A percentile compares a stretch with the other conserved stretches of the same genome.
Conservation (phyloP, 2,329 filamentous ascomycete genomes). For the Nigrospora sphaerica region DNA sequence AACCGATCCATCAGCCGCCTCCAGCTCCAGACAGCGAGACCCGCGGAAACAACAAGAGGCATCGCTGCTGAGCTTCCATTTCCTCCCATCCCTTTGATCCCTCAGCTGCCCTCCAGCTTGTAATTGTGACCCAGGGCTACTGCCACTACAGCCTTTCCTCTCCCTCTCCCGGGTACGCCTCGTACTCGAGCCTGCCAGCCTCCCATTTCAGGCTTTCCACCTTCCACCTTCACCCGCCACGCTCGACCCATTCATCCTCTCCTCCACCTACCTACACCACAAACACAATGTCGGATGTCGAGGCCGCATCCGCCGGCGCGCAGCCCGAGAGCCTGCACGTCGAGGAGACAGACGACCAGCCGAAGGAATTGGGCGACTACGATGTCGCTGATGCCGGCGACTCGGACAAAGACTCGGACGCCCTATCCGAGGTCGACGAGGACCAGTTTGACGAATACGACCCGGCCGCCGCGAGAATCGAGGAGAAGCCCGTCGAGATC, state of each 20-base stretch:
- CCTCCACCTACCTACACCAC: not conserved
- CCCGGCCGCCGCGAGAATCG: conserved; percentile 54
- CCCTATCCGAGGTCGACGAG: conserved; percentile 62
- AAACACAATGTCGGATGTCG: conserved; percentile 36
- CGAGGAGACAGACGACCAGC: conserved; percentile 15
- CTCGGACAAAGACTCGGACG: conserved; percentile 50
- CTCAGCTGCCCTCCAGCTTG: too few species aligned
- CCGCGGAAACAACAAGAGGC: too few species aligned
- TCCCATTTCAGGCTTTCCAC: too few species aligned
- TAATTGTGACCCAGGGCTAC: too few species aligned
- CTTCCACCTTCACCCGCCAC: too few species aligned
- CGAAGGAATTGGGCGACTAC: conserved; percentile 29
- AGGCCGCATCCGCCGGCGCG: conserved; percentile 29
- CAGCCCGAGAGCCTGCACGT: conserved; percentile 22
- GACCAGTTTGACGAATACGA: conserved; percentile 66
- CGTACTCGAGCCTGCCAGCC: too few species aligned
- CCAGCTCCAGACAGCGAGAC: too few species aligned
- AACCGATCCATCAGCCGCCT: too few species aligned
- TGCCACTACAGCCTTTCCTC: too few species aligned
- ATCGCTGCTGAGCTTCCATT: too few species aligned
- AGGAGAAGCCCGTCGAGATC: conserved; percentile 58
- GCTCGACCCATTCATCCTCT: not conserved
- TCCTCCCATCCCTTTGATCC: too few species aligned
- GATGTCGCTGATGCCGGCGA: conserved; percentile 32
- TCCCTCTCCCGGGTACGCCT: too few species aligned